These are phyloP conservation scores for Lichtheimia hyalospora DNA, from an alignment of 371 early-diverging fungal species.

Conservation along the genomic window DNA sequence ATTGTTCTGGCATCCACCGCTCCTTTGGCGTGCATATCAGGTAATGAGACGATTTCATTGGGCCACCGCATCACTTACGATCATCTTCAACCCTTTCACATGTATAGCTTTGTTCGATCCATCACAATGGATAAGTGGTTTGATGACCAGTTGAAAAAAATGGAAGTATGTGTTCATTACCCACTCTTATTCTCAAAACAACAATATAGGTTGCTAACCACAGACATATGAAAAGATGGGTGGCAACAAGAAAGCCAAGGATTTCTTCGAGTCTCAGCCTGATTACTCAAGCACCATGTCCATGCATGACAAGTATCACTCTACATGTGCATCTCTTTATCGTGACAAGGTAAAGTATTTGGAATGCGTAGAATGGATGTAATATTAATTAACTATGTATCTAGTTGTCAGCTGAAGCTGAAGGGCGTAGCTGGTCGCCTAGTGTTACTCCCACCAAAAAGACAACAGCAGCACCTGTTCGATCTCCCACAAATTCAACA, in stretches of 20 bases:
- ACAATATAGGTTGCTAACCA: not conserved
- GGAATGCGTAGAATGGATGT: not conserved
- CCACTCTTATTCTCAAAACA: not conserved
- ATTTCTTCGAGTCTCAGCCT: conserved; percentile 85
- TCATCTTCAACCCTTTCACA: no score
- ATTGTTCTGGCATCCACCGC: conserved; percentile 93
- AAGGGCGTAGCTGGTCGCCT: conserved; percentile 71
- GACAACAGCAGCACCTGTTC: conserved; percentile 16
- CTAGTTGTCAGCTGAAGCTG: conserved; percentile 73
- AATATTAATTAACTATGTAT: not conserved
- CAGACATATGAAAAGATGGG: conserved; percentile 58
- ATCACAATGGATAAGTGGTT: conserved; percentile 99
- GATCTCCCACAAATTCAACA: conserved; percentile 26
- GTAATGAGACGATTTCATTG: conserved; percentile 23
- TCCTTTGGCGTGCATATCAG: conserved; percentile 94
- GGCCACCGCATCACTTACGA: no score
- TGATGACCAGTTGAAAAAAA: conserved; percentile 88
- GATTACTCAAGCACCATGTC: conserved; percentile 80
- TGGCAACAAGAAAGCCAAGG: conserved; percentile 88
- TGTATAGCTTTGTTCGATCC: conserved; percentile 90
- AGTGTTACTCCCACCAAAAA: conserved; percentile 26
- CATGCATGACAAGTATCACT: conserved; percentile 83
- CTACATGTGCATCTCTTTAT: conserved; percentile 85
- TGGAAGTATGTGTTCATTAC: conserved; percentile 62
- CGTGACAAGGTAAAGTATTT: conserved; percentile 75